A percentile compares a stretch with the other conserved stretches of the same genome.
Conservation (phyloP, 2,329 filamentous ascomycete genomes). For the Ciborinia camelliae region DNA sequence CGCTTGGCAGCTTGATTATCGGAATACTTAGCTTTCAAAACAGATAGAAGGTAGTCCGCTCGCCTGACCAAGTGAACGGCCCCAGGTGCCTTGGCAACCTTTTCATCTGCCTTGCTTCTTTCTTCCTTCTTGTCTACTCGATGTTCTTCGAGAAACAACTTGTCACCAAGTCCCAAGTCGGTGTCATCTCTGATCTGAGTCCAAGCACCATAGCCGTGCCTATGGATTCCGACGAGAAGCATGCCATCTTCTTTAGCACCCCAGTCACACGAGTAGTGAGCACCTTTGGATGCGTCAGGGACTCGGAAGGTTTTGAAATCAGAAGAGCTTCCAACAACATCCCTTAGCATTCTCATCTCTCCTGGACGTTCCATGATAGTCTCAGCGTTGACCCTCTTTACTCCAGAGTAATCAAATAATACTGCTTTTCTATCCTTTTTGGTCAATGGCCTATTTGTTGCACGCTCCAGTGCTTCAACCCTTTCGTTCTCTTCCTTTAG, state of each 20-base stretch:
- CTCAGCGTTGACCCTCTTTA: slow-evolving; percentile 94
- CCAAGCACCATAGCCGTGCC: slow-evolving; percentile 96
- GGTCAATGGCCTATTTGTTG: slow-evolving; percentile 74
- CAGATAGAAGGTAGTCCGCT: slow-evolving; percentile 92
- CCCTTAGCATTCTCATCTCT: slow-evolving; percentile 80
- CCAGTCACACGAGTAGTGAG: slow-evolving; percentile 90
- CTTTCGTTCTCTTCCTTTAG: slow-evolving; percentile 69
- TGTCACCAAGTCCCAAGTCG: slow-evolving; percentile 80
- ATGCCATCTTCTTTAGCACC: slow-evolving; percentile 93
- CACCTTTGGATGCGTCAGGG: slow-evolving; percentile 85
- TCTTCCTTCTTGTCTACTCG: slow-evolving; percentile 98
- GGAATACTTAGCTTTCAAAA: slow-evolving; percentile 81
- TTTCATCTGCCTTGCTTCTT: slow-evolving; percentile 68
- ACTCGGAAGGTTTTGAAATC: slow-evolving; percentile 82
- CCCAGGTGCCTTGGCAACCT: slow-evolving; percentile 83
- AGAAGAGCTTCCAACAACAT: slow-evolving; percentile 61
- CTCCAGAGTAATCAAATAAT: slow-evolving; percentile 86
- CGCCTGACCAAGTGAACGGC: slow-evolving; percentile 94
- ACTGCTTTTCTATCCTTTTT: slow-evolving; percentile 99
- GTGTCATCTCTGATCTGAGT: slow-evolving; percentile 86
- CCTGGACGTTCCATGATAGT: slow-evolving; percentile 88
- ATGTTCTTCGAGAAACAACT: slow-evolving; percentile 95
- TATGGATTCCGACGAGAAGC: slow-evolving; percentile 89
- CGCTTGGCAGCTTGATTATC: slow-evolving; percentile 72
- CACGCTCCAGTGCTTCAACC: slow-evolving; percentile 61